These are phyloP conservation scores for Arctium minus DNA, from an alignment of 129 eudicot genomes.

Conservation along the genomic window DNA sequence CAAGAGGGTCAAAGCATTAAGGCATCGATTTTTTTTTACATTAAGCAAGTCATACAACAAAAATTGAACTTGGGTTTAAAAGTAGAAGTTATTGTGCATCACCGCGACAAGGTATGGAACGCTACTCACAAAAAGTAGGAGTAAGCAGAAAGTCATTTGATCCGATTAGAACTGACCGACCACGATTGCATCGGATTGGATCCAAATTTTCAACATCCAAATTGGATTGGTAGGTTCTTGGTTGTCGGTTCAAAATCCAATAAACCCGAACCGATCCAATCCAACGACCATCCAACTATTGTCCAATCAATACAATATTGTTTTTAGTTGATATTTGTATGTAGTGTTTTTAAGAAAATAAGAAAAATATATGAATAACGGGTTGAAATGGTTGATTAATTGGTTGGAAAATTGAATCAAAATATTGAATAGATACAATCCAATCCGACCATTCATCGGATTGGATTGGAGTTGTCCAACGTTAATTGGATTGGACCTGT, in stretches of 20 bases:
- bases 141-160: too few relatives aligned
- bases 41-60: neutral
- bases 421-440: too few relatives aligned
- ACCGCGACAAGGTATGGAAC: neutral
- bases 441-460: neutral
- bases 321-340: neutral
- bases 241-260: neutral
- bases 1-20: slow-evolving; percentile 3
- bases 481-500: neutral
- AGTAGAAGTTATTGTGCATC: neutral
- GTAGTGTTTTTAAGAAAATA: neutral
- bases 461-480: neutral
- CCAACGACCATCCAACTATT: neutral
- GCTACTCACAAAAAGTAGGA: too few relatives aligned
- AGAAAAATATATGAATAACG: too few relatives aligned
- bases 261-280: neutral
- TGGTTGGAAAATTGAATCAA: too few relatives aligned
- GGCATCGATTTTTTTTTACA: too few relatives aligned
- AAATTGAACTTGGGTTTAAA: neutral
- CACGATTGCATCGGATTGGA: too few relatives aligned
- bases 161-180: too few relatives aligned
- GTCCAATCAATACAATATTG: neutral
- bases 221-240: too few relatives aligned
- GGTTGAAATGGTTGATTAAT: too few relatives aligned
- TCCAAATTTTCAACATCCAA: too few relatives aligned